Percentiles rank a stretch among this genome's conserved stretches.
phyloP scores from a whole-genome alignment of 2,329 filamentous ascomycete genomes.

The Teratosphaeria epicoccoides region DNA sequence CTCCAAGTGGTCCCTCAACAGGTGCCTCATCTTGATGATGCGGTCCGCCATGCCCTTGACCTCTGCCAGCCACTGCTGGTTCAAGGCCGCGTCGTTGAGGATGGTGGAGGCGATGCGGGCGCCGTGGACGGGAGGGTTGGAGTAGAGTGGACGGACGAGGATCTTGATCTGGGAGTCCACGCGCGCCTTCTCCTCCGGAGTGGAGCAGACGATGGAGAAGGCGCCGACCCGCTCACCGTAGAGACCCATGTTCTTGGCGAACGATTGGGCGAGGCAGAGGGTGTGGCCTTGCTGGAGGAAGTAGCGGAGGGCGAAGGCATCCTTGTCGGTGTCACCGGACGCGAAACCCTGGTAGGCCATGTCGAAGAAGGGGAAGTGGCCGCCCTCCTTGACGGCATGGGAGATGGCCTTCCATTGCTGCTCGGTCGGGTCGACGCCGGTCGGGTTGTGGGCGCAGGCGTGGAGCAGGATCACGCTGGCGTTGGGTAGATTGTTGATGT shows the following conservation, averaged over 20 bases:
- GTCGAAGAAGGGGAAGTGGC: conserved; percentile 94
- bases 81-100: conserved; percentile 71
- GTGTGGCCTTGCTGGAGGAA: conserved; percentile 89
- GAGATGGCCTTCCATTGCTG: conserved; percentile 92
- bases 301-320: conserved; percentile 86
- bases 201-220: conserved; percentile 82
- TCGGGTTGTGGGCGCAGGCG: conserved; percentile 96
- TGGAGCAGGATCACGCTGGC: conserved; percentile 88
- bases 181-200: conserved; percentile 83
- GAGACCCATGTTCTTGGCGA: conserved; percentile 99
- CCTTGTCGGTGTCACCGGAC: conserved; percentile 79
- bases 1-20: conserved; percentile 91
- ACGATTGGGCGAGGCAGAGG: conserved; percentile 80
- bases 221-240: conserved; percentile 97
- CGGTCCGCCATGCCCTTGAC: conserved; percentile 98
- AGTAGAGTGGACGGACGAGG: conserved; percentile 91
- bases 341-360: conserved; percentile 99
- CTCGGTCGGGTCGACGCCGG: conserved; percentile 82
- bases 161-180: conserved; percentile 98
- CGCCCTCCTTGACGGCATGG: conserved; percentile 70
- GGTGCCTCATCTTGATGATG: conserved; percentile 94
- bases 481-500: conserved; percentile 79
- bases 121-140: conserved; percentile 93
- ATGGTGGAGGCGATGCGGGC: conserved; percentile 89
- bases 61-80: conserved; percentile 90